Conservation (phyloP, 2,329 filamentous ascomycete species). For the Clarireedia sp. region DNA sequence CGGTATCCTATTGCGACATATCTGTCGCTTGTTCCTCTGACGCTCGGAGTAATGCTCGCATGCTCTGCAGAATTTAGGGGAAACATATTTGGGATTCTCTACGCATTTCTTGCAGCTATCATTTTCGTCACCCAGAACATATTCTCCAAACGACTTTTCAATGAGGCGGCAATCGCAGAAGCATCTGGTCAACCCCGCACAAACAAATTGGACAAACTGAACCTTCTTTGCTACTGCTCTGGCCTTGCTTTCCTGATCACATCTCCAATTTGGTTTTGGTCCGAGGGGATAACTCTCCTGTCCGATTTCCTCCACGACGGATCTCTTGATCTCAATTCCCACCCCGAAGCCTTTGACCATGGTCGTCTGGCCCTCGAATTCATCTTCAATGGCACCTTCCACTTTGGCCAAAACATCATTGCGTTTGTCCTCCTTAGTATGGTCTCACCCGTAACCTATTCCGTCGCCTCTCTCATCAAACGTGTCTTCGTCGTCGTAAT, state of each 20-base stretch:
- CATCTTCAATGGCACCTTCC: conserved; percentile 92
- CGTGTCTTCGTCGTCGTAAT: conserved; percentile 94
- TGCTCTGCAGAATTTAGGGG: conserved; percentile 88
- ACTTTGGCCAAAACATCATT: conserved; percentile 93
- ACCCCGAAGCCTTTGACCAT: conserved; percentile 62
- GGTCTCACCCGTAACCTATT: conserved; percentile 94
- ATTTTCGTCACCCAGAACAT: conserved; percentile 99
- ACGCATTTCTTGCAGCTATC: conserved; percentile 81
- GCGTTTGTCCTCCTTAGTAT: conserved; percentile 89
- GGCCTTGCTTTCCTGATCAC: conserved; percentile 85
- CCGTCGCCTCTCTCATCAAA: conserved; percentile 91
- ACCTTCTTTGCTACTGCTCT: conserved; percentile 94
- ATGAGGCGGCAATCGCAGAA: conserved; percentile 81
- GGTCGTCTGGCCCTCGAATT: conserved; percentile 75
- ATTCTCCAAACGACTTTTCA: conserved; percentile 96
- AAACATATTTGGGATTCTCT: conserved; percentile 82
- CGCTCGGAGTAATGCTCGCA: conserved; percentile 88
- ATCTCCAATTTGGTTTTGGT: conserved; percentile 85
- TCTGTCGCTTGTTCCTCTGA: conserved; percentile 81
- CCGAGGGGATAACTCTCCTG: conserved; percentile 72
- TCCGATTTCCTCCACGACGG: conserved; percentile 74
- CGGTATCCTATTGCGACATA: conserved; percentile 83
- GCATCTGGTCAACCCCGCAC: conserved; percentile 58
- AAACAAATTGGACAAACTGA: conserved; percentile 90
- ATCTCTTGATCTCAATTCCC: conserved; percentile 52